phyloP scores from a whole-genome alignment of 495 filamentous ascomycete species.

The Jackrogersella minutella region DNA sequence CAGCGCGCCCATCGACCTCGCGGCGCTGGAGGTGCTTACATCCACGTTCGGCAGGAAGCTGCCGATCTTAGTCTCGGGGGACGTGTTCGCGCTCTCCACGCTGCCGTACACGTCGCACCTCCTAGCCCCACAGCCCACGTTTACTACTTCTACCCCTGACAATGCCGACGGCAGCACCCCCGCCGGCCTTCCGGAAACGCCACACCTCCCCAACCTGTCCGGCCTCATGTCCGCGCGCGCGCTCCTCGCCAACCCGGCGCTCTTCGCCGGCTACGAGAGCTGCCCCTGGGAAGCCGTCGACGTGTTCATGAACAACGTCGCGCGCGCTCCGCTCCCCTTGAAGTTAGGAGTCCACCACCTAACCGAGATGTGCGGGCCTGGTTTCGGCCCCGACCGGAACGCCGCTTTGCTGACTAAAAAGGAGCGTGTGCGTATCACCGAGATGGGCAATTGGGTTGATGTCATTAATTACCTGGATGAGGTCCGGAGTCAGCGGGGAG shows the following conservation, averaged over 20 bases:
- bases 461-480: constrained; percentile 68
- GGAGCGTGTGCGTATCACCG: constrained; percentile 60
- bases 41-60: constrained; percentile 54
- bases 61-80: constrained; percentile 68
- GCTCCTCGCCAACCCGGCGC: constrained; percentile 66
- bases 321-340: constrained; percentile 62
- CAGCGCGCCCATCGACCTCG: constrained; percentile 63
- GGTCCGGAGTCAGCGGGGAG: constrained; percentile 44
- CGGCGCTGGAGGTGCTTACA: constrained; percentile 64
- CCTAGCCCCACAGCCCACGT: constrained; percentile 33
- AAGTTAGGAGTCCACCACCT: constrained; percentile 69
- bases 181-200: neutral
- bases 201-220: constrained; percentile 48
- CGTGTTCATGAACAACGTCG: constrained; percentile 62
- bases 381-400: constrained; percentile 53
- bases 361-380: constrained; percentile 66
- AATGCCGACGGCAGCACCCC: constrained; percentile 12
- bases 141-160: constrained; percentile 44
- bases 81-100: constrained; percentile 61
- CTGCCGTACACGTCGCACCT: constrained; percentile 56
- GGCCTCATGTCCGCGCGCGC: constrained; percentile 73
- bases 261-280: constrained; percentile 62
- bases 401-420: constrained; percentile 58
- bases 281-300: constrained; percentile 69
- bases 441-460: constrained; percentile 61